These are phyloP conservation scores for Trichoderma atrobrunneum DNA, from an alignment of 2,329 filamentous ascomycete genomes.

Conservation along the genomic window DNA sequence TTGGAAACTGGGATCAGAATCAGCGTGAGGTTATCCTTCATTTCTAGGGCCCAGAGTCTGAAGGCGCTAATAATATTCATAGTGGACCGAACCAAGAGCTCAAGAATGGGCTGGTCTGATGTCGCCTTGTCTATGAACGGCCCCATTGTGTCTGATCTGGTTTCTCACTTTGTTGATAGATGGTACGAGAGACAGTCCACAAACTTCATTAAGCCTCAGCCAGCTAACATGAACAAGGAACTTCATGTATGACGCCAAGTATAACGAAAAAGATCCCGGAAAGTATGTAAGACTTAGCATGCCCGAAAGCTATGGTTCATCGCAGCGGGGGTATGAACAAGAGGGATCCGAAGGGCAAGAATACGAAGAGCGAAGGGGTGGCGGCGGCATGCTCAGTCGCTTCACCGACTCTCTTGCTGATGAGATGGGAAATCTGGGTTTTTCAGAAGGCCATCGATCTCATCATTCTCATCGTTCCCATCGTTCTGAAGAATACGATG, in stretches of 20 bases:
- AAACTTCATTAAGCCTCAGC: background rate
- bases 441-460: background rate
- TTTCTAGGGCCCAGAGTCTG: background rate
- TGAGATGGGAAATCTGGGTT: slow-evolving; percentile 13
- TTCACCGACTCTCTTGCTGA: background rate
- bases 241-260: slow-evolving; percentile 83
- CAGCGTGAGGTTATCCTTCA: slow-evolving; percentile 51
- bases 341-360: background rate
- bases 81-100: slow-evolving; percentile 74
- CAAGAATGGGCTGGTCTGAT: slow-evolving; percentile 92
- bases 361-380: background rate
- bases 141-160: slow-evolving; percentile 70
- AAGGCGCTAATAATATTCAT: background rate
- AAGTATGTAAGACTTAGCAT: slow-evolving; percentile 48
- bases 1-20: slow-evolving; percentile 77
- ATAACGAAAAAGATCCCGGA: slow-evolving; percentile 51
- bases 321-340: slow-evolving; percentile 9
- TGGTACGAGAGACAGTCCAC: slow-evolving; percentile 51
- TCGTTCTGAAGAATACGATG: slow-evolving; percentile 1
- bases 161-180: slow-evolving; percentile 75
- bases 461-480: background rate
- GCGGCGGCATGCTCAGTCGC: background rate
- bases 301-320: slow-evolving; percentile 27
- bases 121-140: slow-evolving; percentile 74
- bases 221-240: slow-evolving; percentile 51